phyloP scores from a whole-genome alignment of 2,329 filamentous ascomycete species.

The Clarireedia monteithiana region DNA sequence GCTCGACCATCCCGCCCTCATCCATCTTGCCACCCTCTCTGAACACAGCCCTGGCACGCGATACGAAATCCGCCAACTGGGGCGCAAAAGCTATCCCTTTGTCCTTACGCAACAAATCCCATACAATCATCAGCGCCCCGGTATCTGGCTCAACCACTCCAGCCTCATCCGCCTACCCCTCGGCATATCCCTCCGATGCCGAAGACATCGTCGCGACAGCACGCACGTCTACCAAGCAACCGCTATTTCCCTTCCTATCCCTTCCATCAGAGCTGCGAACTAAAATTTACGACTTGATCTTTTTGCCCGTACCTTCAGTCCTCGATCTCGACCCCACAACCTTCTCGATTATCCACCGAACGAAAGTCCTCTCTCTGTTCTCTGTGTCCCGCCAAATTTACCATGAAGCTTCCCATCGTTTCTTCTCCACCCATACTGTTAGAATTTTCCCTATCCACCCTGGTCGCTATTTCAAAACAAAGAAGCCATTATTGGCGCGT shows the following conservation, averaged over 20 bases:
- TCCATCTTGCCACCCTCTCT: no score
- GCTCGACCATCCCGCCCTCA: no score
- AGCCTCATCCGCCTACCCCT: slow-evolving; percentile 16
- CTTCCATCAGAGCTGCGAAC: slow-evolving; percentile 64
- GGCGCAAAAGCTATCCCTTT: not conserved
- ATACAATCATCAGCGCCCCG: not conserved
- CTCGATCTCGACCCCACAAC: slow-evolving; percentile 62
- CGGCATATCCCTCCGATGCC: slow-evolving; percentile 24
- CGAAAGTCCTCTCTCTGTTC: slow-evolving; percentile 47
- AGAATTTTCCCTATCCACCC: slow-evolving; percentile 60
- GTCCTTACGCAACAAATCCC: not conserved
- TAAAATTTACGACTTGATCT: slow-evolving; percentile 59
- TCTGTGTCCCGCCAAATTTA: slow-evolving; percentile 54
- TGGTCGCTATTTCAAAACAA: slow-evolving; percentile 63
- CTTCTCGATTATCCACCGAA: slow-evolving; percentile 51
- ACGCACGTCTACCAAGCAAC: slow-evolving; percentile 4
- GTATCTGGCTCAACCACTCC: slow-evolving; percentile 12
- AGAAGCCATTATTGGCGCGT: slow-evolving; percentile 62
- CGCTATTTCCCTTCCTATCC: slow-evolving; percentile 57
- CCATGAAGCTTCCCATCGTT: slow-evolving; percentile 54
- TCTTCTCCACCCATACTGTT: slow-evolving; percentile 56
- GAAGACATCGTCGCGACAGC: slow-evolving; percentile 16
- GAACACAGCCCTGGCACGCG: no score
- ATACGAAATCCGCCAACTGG: not conserved
- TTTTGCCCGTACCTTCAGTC: slow-evolving; percentile 43